These are phyloP conservation scores for Borovskyia barvae DNA, from an alignment of 208 protist species.

Conservation along the genomic window DNA sequence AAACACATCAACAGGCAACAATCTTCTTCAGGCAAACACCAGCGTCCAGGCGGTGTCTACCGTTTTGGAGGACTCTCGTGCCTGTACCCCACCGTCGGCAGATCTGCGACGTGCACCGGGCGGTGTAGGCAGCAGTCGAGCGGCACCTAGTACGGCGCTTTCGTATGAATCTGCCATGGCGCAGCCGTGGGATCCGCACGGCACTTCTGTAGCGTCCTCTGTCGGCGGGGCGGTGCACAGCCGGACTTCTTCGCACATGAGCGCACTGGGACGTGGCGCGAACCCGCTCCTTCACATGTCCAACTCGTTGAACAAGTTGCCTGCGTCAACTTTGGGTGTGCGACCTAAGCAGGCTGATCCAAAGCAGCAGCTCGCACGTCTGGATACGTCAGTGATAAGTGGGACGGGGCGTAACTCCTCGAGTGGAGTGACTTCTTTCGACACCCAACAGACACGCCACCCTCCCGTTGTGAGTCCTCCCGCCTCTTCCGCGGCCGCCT, in stretches of 20 bases:
- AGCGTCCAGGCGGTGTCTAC: constrained; percentile 15
- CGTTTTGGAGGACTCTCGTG: constrained; percentile 38
- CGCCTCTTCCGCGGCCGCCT: constrained; percentile 1
- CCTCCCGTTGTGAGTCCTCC: constrained; percentile 28
- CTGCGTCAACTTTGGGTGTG: background rate
- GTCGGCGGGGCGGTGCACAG: constrained; percentile 22
- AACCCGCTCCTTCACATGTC: constrained; percentile 73
- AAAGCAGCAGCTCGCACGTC: constrained; percentile 17
- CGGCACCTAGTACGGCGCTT: constrained; percentile 18
- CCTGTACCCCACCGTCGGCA: constrained; percentile 74
- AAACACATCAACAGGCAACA: no score
- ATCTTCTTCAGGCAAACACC: background rate
- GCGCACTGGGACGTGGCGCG: constrained; percentile 49
- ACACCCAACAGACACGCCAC: constrained; percentile 12
- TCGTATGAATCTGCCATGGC: constrained; percentile 66
- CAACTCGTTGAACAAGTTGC: constrained; percentile 9
- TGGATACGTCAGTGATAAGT: constrained; percentile 10
- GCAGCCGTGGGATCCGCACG: constrained; percentile 62
- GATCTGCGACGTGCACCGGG: constrained; percentile 11
- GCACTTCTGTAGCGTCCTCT: constrained; percentile 15
- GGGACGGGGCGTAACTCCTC: constrained; percentile 7
- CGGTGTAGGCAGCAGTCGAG: constrained; percentile 5
- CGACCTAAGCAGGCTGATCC: constrained; percentile 6
- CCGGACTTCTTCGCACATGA: constrained; percentile 32
- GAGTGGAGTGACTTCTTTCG: constrained; percentile 5